Evolutionary conservation across 345 rosid species (phyloP).

Genomic region (Pseudoturritis turrita): DNA sequence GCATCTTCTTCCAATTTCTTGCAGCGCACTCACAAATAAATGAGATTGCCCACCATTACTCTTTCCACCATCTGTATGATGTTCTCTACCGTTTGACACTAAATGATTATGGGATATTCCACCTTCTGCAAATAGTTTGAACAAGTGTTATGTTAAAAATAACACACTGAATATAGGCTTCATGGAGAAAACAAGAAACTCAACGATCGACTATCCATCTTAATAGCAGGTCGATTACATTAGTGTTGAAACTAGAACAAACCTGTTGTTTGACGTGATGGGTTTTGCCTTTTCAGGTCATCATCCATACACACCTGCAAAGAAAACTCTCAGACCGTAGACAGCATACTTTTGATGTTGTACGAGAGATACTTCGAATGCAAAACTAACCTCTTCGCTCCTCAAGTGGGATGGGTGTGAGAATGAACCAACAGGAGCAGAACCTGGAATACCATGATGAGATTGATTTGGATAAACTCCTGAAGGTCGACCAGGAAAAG

Average conservation of each 20-base stretch:
- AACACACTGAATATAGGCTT: too few species aligned
- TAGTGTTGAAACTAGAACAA: slow-evolving; percentile 12
- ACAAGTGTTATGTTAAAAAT: slow-evolving; percentile 18
- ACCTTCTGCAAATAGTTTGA: slow-evolving; percentile 47
- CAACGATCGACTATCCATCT: background rate
- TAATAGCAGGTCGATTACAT: background rate
- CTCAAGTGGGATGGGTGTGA: slow-evolving; percentile 48
- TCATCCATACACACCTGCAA: slow-evolving; percentile 44
- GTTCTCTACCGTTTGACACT: slow-evolving; percentile 46
- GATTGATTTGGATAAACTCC: slow-evolving; percentile 41
- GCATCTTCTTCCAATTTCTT: slow-evolving; percentile 91
- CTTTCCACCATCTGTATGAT: slow-evolving; percentile 60
- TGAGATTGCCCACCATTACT: slow-evolving; percentile 53
- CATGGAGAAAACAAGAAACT: slow-evolving; percentile 3
- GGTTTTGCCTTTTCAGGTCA: slow-evolving; percentile 43
- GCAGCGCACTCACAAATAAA: slow-evolving; percentile 71
- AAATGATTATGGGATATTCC: slow-evolving; percentile 50
- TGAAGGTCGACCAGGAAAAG: slow-evolving; percentile 46
- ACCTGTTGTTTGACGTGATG: slow-evolving; percentile 52
- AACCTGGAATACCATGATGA: slow-evolving; percentile 34
- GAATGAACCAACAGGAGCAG: slow-evolving; percentile 39
- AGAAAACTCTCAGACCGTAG: slow-evolving; percentile 10
- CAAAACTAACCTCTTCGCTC: slow-evolving; percentile 64
- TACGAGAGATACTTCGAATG: background rate
- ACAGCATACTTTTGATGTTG: slow-evolving; percentile 3